A percentile compares a stretch with the other conserved stretches of the same genome.
Conservation (phyloP, 2,329 filamentous ascomycete genomes). For the Talaromyces sp. region DNA sequence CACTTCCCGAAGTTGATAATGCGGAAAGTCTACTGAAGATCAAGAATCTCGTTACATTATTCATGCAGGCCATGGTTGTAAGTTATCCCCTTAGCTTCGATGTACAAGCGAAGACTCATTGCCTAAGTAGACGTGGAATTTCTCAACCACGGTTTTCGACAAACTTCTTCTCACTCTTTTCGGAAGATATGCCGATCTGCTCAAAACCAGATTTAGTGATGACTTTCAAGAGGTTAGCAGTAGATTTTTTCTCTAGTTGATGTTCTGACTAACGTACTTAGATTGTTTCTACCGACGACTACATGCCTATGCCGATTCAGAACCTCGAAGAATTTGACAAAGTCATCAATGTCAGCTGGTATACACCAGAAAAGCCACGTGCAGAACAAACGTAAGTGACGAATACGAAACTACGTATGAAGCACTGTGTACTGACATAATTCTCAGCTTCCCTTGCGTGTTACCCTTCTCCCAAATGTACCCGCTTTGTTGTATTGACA, state of each 20-base stretch:
- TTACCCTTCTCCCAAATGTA: constrained; percentile 99
- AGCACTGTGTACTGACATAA: constrained; percentile 22
- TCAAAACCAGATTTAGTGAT: constrained; percentile 88
- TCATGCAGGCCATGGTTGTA: constrained; percentile 97
- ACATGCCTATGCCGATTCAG: constrained; percentile 99
- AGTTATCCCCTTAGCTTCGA: constrained; percentile 24
- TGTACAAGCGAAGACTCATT: neutral
- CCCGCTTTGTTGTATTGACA: constrained; percentile 95
- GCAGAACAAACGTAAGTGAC: constrained; percentile 68
- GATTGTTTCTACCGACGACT: constrained; percentile 87
- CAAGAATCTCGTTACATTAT: constrained; percentile 86
- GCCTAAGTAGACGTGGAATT: constrained; percentile 74
- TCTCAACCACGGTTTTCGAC: constrained; percentile 77
- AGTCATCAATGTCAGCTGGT: constrained; percentile 95
- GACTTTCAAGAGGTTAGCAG: constrained; percentile 79
- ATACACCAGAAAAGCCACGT: constrained; percentile 72
- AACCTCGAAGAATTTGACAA: constrained; percentile 89
- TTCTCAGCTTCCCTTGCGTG: constrained; percentile 80
- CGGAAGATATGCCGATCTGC: constrained; percentile 85
- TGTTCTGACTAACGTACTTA: constrained; percentile 22
- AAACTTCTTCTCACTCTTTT: constrained; percentile 84
- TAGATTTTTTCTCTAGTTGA: neutral
- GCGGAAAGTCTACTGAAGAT: constrained; percentile 90
- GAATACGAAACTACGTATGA: neutral
- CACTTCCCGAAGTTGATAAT: constrained; percentile 74